Evolutionary conservation across 2,329 filamentous ascomycete genomes (phyloP).

Genomic region (Diplocarpon mali): DNA sequence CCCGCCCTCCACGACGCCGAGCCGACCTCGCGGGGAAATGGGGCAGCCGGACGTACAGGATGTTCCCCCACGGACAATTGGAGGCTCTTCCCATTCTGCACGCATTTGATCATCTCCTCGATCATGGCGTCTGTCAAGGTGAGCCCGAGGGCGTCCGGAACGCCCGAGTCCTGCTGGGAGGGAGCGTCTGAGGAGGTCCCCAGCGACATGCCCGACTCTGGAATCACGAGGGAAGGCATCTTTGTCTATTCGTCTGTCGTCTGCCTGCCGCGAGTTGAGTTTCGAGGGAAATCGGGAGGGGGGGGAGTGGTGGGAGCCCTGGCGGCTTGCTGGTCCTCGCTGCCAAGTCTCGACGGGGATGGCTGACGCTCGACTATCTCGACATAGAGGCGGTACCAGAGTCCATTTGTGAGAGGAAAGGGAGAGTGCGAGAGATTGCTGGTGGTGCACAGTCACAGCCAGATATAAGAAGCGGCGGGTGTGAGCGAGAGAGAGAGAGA

Average conservation of each 20-base stretch:
- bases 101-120: constrained; percentile 50
- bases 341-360: constrained; percentile 16
- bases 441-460: no score
- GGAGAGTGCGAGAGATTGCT: no score
- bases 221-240: constrained; percentile 45
- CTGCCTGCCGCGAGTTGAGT: neutral
- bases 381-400: constrained; percentile 16
- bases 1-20: neutral
- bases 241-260: constrained; percentile 14
- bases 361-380: constrained; percentile 14
- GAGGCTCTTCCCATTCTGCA: constrained; percentile 44
- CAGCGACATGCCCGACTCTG: constrained; percentile 46
- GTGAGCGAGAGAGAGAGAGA: no score
- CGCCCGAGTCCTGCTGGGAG: constrained; percentile 33
- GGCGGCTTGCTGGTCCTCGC: constrained; percentile 11
- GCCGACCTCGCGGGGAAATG: neutral
- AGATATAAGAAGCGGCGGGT: no score
- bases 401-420: constrained; percentile 11
- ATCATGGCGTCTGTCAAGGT: constrained; percentile 46
- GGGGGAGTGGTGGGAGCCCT: no score
- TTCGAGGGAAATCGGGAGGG: constrained; percentile 7
- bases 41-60: constrained; percentile 40
- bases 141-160: constrained; percentile 46
- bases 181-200: constrained; percentile 30
- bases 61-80: constrained; percentile 45